These are phyloP conservation scores for Tricholoma saponaceum DNA, from an alignment of 768 basidiomycete genomes.

Conservation along the genomic window DNA sequence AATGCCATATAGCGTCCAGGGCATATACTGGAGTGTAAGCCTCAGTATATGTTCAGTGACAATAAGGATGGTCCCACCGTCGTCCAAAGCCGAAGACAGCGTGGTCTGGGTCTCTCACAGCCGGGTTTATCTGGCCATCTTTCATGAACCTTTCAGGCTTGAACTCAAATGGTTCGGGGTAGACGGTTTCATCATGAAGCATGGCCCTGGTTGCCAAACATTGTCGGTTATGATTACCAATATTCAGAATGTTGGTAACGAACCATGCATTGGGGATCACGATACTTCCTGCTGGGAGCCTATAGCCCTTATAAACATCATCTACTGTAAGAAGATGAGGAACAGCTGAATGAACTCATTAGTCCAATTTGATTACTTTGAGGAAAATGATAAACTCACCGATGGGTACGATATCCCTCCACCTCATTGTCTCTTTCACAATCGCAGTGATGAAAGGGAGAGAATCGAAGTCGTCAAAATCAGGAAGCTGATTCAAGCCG, in stretches of 20 bases:
- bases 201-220: neutral
- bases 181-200: constrained; percentile 1
- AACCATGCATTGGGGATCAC: constrained; percentile 12
- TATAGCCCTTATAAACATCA: neutral
- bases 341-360: neutral
- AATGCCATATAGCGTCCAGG: constrained; percentile 1
- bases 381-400: constrained; percentile 4
- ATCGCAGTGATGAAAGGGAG: constrained; percentile 17
- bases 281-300: neutral
- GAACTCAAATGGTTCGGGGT: constrained; percentile 1
- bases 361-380: neutral
- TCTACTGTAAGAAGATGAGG: neutral
- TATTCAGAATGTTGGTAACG: neutral
- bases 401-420: constrained; percentile 14
- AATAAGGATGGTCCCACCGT: neutral
- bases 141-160: constrained; percentile 6
- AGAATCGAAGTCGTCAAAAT: constrained; percentile 16
- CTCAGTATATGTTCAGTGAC: neutral
- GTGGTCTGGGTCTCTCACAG: neutral
- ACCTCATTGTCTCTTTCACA: constrained; percentile 14
- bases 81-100: constrained; percentile 6
- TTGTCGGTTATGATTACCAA: neutral
- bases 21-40: neutral
- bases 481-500: constrained; percentile 20
- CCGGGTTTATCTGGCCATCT: constrained; percentile 1